Percentiles rank a stretch among this genome's conserved stretches.
Conservation (phyloP, 164 flowering plant species). For the Vitis cinerea region DNA sequence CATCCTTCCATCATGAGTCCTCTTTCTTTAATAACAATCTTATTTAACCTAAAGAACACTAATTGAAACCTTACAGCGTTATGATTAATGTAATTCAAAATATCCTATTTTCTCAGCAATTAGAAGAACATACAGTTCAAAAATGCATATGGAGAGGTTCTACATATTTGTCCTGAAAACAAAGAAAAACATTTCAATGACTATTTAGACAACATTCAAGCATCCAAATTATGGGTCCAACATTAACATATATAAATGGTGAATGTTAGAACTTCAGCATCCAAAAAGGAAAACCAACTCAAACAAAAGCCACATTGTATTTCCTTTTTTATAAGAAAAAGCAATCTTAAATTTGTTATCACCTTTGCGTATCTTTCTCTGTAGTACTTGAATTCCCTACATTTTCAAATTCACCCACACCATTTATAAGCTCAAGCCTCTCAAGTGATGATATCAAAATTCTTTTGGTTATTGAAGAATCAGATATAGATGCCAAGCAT, state of each 20-base stretch:
- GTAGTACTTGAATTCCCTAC: conserved; percentile 3
- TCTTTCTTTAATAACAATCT: too few species aligned
- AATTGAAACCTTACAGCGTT: too few species aligned
- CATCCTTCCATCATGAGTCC: too few species aligned
- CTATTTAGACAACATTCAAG: not conserved
- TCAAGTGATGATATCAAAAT: conserved; percentile 49
- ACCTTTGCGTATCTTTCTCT: conserved; percentile 43
- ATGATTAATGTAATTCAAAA: not conserved
- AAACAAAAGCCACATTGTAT: not conserved
- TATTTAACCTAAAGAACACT: too few species aligned
- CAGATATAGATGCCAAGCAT: conserved; percentile 71
- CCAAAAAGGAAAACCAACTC: not conserved
- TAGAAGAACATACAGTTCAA: not conserved
- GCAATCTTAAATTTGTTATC: not conserved
- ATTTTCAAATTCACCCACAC: conserved; percentile 28
- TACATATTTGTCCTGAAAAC: not conserved
- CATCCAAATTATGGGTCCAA: not conserved
- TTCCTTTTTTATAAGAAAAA: not conserved
- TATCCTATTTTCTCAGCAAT: not conserved
- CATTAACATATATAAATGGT: not conserved
- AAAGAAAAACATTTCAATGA: not conserved
- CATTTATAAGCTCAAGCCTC: conserved; percentile 35
- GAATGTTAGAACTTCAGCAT: not conserved
- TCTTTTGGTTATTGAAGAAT: conserved; percentile 54
- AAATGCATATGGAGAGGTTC: too few species aligned